Evolutionary conservation across 73 alveolate species (phyloP), one percentile per base, ranked within the genome.

Genomic region (Paramecium tetraurelia): DNA sequence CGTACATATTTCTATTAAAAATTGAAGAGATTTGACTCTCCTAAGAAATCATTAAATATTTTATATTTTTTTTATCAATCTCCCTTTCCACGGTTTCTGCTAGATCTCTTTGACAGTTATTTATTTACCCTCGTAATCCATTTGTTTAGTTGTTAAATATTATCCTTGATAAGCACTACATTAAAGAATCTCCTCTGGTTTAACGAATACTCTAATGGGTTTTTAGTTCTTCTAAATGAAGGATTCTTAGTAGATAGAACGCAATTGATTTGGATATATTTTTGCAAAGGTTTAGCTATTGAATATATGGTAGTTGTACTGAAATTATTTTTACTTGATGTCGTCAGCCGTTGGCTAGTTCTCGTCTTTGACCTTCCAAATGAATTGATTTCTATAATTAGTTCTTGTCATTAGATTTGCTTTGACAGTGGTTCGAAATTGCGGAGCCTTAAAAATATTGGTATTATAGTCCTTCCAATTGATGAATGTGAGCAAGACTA

Each of bases 401-500:
- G 87, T 75, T 12, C 59, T 38, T 12, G 18, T 33, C 59, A 75
- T 38, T 20, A 75, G 40, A 22, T 35, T 35, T n/a, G 58, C 40
- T 38, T 41, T 41, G 5, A 29, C 58, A 14, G 87, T 75, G 14
- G 87, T 18, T 4, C 35, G 20, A 75, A 38, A 41, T 75, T 75
- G 68, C 0, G 90, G 90, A 80, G 90, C 90, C 41, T 80, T 44
- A 80, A 80, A 80, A 7, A 46, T 80, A 20, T 40, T 80, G 14
- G 57, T 9, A 14, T 29, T 22, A 22, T 80, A 80, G 57, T 80
- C 90, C 57, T 80, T 80, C 90, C 90, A 80, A 44, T 80, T 48
- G 18, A 80, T 63, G n/a, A 41, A 80, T n/a, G 90, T 80, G 14
- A 72, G 86, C 86, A 36, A 36, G 59, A 80, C 72, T 48, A 80